Base-by-base conservation (phyloP, 2,329 filamentous ascomycete genomes). In the Rutstroemia sp. region DNA sequence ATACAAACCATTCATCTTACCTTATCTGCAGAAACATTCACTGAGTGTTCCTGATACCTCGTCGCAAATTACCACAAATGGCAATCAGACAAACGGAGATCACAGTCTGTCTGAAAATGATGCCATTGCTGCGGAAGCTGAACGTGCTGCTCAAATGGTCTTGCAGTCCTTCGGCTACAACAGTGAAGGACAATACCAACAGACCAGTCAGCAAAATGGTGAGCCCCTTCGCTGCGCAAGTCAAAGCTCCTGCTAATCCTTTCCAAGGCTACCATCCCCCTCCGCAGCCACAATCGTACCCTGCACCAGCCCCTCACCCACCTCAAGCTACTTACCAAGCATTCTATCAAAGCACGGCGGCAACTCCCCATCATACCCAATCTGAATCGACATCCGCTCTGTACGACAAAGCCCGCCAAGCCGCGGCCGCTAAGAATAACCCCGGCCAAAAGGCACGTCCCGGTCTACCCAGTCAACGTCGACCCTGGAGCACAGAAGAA, bases 401-500 rank as follows among this genome's bases (percentile, higher is more conserved):
- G 1, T 83, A 83, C 60, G 79, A 82, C 63, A 74, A 76, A 57
- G 80, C 80, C 38, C 76, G 79, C 46, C 74, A 77, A 66, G 79
- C 77, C 5, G 79, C 79, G 9, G 77, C 77, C 7, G 74, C 78
- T 2, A 81, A 80, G 63, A 73, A 77, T n/a, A 79, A 78, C 3
- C 75, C 79, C 1, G 61, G 57, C 25, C 77, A 74, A 50, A 74
- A 73, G 56, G 75, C 77, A 50, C 75, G 79, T 56, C 74, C 77
- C 1, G 78, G 78, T 9, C 69, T 77, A 10, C 79, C 79, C 5
- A 80, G 75, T 52, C 63, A 80, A 64, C 81, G 91, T 34, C 81
- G 91, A 27, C 90, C 91, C 0, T 96, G 91, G 91, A 90, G 87
- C 0, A 85, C 87, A 4, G 89, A 94, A 61, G 91, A 96, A 71